A percentile compares a stretch with the other conserved stretches of the same genome.
Conservation (phyloP, 2,329 filamentous ascomycete genomes). For the Alternaria gaisen region DNA sequence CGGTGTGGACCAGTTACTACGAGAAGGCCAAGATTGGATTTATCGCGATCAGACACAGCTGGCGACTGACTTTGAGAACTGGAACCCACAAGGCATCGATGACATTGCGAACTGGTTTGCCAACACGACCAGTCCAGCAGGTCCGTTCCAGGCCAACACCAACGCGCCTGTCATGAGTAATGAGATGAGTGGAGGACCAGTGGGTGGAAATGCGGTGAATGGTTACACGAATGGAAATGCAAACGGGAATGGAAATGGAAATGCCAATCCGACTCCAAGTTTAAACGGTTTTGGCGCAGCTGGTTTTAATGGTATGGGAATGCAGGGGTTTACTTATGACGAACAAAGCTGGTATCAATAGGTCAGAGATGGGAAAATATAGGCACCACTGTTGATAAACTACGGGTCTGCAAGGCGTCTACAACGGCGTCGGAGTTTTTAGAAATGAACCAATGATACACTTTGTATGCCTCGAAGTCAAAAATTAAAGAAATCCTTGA, state of each 20-base stretch:
- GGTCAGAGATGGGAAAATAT: not conserved
- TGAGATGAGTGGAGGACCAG: constrained; percentile 30
- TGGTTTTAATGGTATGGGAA: constrained; percentile 19
- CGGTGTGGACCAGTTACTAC: constrained; percentile 67
- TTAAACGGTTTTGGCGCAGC: constrained; percentile 15
- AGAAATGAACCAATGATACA: not conserved
- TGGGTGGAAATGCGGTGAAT: constrained; percentile 19
- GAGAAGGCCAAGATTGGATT: constrained; percentile 70
- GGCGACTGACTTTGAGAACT: constrained; percentile 70
- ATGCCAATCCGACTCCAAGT: constrained; percentile 4
- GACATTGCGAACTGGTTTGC: constrained; percentile 46
- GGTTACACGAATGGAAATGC: constrained; percentile 22
- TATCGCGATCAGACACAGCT: constrained; percentile 69
- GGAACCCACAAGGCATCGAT: constrained; percentile 53
- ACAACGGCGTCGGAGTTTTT: not conserved
- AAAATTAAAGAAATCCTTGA: not conserved
- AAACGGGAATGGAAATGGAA: not conserved
- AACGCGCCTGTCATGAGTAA: constrained; percentile 7
- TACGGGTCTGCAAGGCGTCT: not conserved
- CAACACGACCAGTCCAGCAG: constrained; percentile 25
- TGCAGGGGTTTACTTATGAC: constrained; percentile 37
- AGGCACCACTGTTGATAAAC: not conserved
- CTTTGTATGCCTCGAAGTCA: not conserved
- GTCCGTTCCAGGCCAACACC: constrained; percentile 9
- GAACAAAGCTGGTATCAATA: constrained; percentile 39